phyloP scores from a whole-genome alignment of 208 protist genomes.

The Crithidia expoeki region DNA sequence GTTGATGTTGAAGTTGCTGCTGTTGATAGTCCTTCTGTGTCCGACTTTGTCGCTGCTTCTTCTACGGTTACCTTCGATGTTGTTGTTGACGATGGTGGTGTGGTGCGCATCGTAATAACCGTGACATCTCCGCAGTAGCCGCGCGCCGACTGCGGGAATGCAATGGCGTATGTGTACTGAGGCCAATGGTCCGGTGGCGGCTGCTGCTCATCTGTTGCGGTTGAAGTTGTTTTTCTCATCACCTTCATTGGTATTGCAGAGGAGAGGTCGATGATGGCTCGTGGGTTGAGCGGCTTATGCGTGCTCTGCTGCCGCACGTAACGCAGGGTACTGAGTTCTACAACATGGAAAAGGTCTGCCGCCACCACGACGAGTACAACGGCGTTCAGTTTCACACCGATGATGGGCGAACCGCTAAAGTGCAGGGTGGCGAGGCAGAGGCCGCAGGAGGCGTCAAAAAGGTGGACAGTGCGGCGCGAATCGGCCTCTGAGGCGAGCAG shows the following conservation, averaged over 20 bases:
- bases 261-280: constrained; percentile 53
- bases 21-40: neutral
- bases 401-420: no score
- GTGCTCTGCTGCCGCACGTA: constrained; percentile 63
- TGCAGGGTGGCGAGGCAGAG: constrained; percentile 42
- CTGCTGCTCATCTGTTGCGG: neutral
- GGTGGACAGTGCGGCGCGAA: constrained; percentile 38
- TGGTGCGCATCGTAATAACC: constrained; percentile 21
- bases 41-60: neutral
- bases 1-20: neutral
- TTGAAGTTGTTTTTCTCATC: neutral
- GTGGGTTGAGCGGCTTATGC: constrained; percentile 47
- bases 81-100: neutral
- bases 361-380: constrained; percentile 47
- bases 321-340: constrained; percentile 60
- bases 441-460: constrained; percentile 72
- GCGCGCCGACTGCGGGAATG: constrained; percentile 31
- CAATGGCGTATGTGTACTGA: constrained; percentile 22
- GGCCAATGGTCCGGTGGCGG: neutral
- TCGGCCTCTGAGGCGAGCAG: constrained; percentile 22
- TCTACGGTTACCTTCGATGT: neutral
- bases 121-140: constrained; percentile 31
- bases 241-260: neutral
- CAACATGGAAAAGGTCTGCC: constrained; percentile 60
- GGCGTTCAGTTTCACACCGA: no score